Percentiles rank a stretch among this genome's conserved stretches.
phyloP scores from a whole-genome alignment of 2,329 filamentous ascomycete genomes.

The Zasmidium citrigriseum region DNA sequence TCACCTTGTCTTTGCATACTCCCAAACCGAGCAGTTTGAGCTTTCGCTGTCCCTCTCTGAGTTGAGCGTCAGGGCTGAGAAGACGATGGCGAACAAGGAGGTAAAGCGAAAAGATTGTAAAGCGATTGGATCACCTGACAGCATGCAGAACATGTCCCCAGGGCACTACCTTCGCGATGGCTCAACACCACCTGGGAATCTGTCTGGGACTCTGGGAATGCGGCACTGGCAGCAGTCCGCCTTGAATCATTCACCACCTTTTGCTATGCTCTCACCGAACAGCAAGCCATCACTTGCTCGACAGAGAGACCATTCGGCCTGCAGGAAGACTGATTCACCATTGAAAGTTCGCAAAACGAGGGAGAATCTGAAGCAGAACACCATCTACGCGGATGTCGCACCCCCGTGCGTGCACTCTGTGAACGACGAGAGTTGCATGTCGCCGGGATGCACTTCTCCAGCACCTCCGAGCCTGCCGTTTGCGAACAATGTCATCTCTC shows the following conservation, averaged over 20 bases:
- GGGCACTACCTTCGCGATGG: constrained; percentile 8
- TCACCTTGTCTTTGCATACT: background rate
- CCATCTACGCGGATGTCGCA: constrained; percentile 26
- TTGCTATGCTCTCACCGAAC: constrained; percentile 29
- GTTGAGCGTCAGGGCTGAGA: background rate
- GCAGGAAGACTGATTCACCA: constrained; percentile 30
- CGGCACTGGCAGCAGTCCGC: constrained; percentile 22
- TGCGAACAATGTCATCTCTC: background rate
- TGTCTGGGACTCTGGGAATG: constrained; percentile 18
- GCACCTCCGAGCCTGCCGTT: background rate
- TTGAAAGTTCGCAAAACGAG: constrained; percentile 38
- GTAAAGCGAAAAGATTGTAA: constrained; percentile 14
- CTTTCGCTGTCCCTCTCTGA: background rate
- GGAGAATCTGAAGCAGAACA: constrained; percentile 33
- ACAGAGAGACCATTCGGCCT: constrained; percentile 36
- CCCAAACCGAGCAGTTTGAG: background rate
- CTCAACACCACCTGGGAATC: constrained; percentile 19
- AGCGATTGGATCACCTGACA: constrained; percentile 1
- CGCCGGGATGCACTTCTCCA: background rate
- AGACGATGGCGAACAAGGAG: constrained; percentile 33
- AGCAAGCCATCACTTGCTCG: constrained; percentile 30
- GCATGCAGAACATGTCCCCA: constrained; percentile 26
- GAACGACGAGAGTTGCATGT: background rate
- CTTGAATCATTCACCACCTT: constrained; percentile 18
- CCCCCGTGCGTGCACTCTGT: constrained; percentile 23